A percentile compares a stretch with the other conserved stretches of the same genome.
Evolutionary conservation across 768 basidiomycete species (phyloP).

Genomic region (Psilocybe cyanescens): DNA sequence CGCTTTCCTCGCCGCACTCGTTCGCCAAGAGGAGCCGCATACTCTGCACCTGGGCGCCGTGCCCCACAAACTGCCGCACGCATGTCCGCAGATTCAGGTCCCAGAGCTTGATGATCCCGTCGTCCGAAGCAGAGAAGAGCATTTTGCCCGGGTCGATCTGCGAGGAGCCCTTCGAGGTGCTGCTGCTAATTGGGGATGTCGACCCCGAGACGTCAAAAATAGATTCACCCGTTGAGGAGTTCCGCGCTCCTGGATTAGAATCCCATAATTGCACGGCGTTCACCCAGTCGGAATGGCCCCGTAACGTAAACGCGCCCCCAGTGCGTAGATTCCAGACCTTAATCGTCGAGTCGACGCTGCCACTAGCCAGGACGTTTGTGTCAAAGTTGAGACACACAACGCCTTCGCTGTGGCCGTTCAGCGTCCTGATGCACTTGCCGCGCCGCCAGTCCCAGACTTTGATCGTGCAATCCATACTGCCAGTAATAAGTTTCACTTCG

Average conservation of each 20-base stretch:
- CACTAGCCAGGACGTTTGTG: constrained; percentile 88
- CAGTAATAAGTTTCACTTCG: constrained; percentile 92
- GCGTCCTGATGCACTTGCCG: constrained; percentile 83
- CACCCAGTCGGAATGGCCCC: constrained; percentile 96
- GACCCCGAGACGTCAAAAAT: constrained; percentile 40
- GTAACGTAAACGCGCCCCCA: constrained; percentile 88
- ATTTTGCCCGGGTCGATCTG: constrained; percentile 86
- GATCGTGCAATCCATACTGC: constrained; percentile 94
- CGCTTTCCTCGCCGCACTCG: constrained; percentile 44
- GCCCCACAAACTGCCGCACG: constrained; percentile 83
- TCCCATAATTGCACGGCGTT: constrained; percentile 96
- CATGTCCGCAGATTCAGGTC: constrained; percentile 83
- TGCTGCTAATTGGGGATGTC: constrained; percentile 25
- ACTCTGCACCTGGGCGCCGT: constrained; percentile 94
- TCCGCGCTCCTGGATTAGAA: constrained; percentile 39
- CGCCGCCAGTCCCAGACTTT: constrained; percentile 96
- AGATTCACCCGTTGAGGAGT: constrained; percentile 32
- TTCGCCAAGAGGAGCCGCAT: constrained; percentile 78
- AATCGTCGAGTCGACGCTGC: constrained; percentile 93
- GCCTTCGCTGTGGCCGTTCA: constrained; percentile 90
- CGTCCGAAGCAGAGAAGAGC: constrained; percentile 97
- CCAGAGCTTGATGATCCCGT: constrained; percentile 93
- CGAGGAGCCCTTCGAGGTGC: constrained; percentile 29
- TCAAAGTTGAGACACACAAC: constrained; percentile 93
- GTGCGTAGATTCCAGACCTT: constrained; percentile 94